phyloP scores from a whole-genome alignment of 768 basidiomycete genomes.

The Auricularia sp. region DNA sequence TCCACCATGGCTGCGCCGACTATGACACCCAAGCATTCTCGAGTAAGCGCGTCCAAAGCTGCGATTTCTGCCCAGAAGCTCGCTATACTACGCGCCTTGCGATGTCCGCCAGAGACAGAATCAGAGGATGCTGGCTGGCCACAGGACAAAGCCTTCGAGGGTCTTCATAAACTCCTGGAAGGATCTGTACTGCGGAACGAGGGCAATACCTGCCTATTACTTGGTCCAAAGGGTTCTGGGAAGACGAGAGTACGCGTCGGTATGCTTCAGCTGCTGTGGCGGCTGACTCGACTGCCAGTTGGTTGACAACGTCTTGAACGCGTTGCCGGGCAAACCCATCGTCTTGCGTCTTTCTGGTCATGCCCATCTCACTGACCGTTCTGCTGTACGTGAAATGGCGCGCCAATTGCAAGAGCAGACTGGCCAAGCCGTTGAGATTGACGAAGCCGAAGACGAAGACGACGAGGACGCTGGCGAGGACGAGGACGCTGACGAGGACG shows the following conservation, averaged over 20 bases:
- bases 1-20: neutral
- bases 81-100: constrained; percentile 40
- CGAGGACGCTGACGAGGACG: constrained; percentile 20
- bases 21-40: neutral
- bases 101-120: constrained; percentile 19
- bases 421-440: constrained; percentile 40
- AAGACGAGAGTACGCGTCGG: constrained; percentile 58
- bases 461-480: constrained; percentile 23
- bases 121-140: constrained; percentile 25
- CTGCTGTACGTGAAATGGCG: constrained; percentile 89
- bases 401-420: constrained; percentile 74
- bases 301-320: constrained; percentile 45
- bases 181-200: constrained; percentile 76
- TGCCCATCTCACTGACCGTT: constrained; percentile 72
- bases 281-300: constrained; percentile 32
- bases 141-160: constrained; percentile 43
- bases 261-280: constrained; percentile 6
- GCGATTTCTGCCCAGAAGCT: constrained; percentile 43
- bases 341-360: constrained; percentile 78
- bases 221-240: constrained; percentile 80
- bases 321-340: constrained; percentile 45
- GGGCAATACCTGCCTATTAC: constrained; percentile 85
- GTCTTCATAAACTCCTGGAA: constrained; percentile 52
- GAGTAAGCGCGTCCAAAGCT: neutral
- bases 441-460: constrained; percentile 19